Percentiles rank a stretch among this genome's conserved stretches.
phyloP scores from a whole-genome alignment of 2,329 filamentous ascomycete species.

The Pestalotiopsis sp. region DNA sequence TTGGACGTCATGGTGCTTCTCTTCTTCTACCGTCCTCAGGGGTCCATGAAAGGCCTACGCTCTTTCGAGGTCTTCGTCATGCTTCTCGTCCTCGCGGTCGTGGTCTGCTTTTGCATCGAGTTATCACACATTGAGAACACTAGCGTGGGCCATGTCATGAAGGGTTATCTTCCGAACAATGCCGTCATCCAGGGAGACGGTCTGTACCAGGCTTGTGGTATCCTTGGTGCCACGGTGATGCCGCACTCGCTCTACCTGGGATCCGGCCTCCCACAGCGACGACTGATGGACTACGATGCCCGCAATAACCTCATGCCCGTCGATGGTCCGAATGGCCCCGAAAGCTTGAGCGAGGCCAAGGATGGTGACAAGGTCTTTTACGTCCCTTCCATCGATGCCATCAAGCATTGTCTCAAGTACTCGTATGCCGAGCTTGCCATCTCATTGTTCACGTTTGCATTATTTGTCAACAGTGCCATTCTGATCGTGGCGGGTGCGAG shows the following conservation, averaged over 20 bases:
- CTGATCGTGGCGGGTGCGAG: conserved; percentile 81
- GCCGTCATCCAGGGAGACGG: conserved; percentile 60
- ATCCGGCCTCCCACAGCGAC: conserved; percentile 69
- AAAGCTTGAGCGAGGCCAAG: conserved; percentile 27
- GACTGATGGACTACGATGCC: conserved; percentile 65
- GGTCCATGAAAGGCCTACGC: conserved; percentile 60
- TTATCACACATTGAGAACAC: conserved; percentile 62
- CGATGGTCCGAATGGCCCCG: conserved; percentile 27
- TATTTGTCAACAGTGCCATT: conserved; percentile 84
- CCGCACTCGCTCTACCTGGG: conserved; percentile 68
- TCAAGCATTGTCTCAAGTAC: conserved; percentile 73
- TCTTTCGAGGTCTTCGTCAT: conserved; percentile 68
- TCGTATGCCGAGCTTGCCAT: conserved; percentile 71
- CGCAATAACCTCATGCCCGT: conserved; percentile 55
- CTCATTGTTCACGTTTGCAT: conserved; percentile 79
- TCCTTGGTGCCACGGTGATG: conserved; percentile 77
- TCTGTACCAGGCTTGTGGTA: conserved; percentile 73
- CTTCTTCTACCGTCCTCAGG: conserved; percentile 65
- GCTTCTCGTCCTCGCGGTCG: conserved; percentile 66
- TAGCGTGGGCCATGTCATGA: conserved; percentile 61
- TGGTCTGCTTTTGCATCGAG: conserved; percentile 72
- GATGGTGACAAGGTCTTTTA: conserved; percentile 57
- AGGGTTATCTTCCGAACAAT: conserved; percentile 65
- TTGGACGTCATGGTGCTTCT: conserved; percentile 69
- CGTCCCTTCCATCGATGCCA: conserved; percentile 71